Percentiles rank a stretch among this genome's conserved stretches.
Conservation (phyloP, 1,139 yeast genomes). For the Yamadazyma dendronema region DNA sequence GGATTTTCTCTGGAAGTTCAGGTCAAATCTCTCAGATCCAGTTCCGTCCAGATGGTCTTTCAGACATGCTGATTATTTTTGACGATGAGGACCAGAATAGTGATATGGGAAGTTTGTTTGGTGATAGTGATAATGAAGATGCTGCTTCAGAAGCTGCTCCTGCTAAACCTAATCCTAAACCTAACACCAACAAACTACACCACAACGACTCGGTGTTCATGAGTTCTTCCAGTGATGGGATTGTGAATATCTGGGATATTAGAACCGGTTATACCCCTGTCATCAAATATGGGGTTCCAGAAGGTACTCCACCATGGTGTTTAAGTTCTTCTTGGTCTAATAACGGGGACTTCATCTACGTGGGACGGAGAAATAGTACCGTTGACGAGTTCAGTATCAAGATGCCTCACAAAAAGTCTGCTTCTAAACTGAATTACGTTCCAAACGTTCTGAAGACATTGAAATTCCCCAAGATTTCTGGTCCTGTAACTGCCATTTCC, state of each 20-base stretch:
- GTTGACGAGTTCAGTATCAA: conserved; percentile 83
- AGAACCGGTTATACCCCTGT: conserved; percentile 50
- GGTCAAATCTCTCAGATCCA: conserved; percentile 82
- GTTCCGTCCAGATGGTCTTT: conserved; percentile 73
- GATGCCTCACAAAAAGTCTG: conserved; percentile 43
- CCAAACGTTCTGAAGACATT: conserved; percentile 58
- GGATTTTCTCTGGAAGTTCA: conserved; percentile 51
- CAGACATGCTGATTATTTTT: conserved; percentile 24
- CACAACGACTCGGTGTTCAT: conserved; percentile 62
- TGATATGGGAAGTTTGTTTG: conserved; percentile 78
- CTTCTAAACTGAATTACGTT: conserved; percentile 20
- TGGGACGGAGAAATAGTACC: conserved; percentile 85
- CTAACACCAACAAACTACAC: conserved; percentile 22
- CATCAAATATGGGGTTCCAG: conserved; percentile 54
- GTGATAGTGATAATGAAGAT: conserved; percentile 69
- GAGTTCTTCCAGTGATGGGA: conserved; percentile 84
- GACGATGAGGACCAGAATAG: conserved; percentile 43
- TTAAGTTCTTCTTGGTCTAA: conserved; percentile 89
- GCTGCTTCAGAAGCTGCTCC: conserved; percentile 23
- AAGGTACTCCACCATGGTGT: conserved; percentile 90
- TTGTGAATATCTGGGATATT: conserved; percentile 79
- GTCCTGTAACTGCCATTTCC: conserved; percentile 81
- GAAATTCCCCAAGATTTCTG: conserved; percentile 83
- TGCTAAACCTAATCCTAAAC: conserved; percentile 17
- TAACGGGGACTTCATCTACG: conserved; percentile 75